Percentiles rank a stretch among this genome's conserved stretches.
Evolutionary conservation across 441 rosid genomes (phyloP).

Genomic region (Pelargonium exstipulatum): DNA sequence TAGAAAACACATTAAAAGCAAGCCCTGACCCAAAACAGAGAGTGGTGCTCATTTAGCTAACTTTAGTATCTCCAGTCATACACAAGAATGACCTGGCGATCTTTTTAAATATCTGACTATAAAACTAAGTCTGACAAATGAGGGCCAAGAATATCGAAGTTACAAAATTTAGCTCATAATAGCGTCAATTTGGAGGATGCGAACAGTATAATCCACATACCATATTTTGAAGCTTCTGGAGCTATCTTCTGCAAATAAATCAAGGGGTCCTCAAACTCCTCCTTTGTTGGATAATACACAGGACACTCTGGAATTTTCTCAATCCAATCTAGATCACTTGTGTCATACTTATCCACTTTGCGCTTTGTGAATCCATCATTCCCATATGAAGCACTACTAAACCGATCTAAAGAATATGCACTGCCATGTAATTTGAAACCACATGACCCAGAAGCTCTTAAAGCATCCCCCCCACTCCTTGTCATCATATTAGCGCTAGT

Average conservation of each 20-base stretch:
- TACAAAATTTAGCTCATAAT: neutral
- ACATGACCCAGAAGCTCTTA: conserved; percentile 68
- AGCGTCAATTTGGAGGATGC: neutral
- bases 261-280: conserved; percentile 95
- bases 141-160: neutral
- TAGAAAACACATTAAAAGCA: neutral
- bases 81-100: neutral
- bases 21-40: neutral
- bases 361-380: conserved; percentile 49
- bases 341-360: conserved; percentile 67
- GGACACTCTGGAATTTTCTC: conserved; percentile 91
- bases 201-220: conserved; percentile 31
- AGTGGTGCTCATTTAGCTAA: neutral
- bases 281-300: conserved; percentile 83
- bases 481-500: conserved; percentile 41
- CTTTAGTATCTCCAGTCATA: neutral
- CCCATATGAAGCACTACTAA: conserved; percentile 37
- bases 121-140: neutral
- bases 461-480: conserved; percentile 86
- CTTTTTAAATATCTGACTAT: neutral
- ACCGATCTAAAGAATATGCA: conserved; percentile 31
- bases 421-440: conserved; percentile 64
- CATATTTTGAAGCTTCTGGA: conserved; percentile 92
- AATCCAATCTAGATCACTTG: conserved; percentile 78
- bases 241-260: conserved; percentile 84